Evolutionary conservation across 768 basidiomycete genomes (phyloP), one percentile per base, ranked within the genome.

Genomic region (Amanita phalloides): DNA sequence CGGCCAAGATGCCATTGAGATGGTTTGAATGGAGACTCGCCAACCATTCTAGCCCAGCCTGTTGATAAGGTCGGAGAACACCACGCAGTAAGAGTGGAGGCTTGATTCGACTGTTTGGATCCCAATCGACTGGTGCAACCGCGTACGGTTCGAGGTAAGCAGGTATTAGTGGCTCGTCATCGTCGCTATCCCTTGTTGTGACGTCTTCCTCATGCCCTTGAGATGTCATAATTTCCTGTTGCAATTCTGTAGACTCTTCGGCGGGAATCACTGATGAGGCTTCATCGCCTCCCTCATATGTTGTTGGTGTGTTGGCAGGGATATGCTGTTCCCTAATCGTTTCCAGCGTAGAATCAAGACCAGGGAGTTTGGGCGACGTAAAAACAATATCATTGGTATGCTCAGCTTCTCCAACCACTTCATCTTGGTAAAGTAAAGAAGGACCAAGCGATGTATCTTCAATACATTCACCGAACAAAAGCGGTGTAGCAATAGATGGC

Each of bases 31-130:
- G 91, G 51, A 95, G 70, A 61, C 83, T 88, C 4, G 90, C 86
- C 39, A 96, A 81, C 95, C 95, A 98, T 63, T 97, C 92, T 47
- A 96, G 68, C 0, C 95, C 95, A 3, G 88, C 77, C 45, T 94
- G 83, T 62, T 99, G 95, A 61, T 98, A 99, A 7, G 92, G 92
- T 14, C 93, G 83, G 43, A 99, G 71, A 36, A 78, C 78, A 1
- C 93, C 95, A 3, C 95, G 89, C 3, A 96, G 76, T 30, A 99
- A 72, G 6, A 88, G 68, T 5, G 84, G 81, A 0, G 86, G 73
- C 36, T 70, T 78, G 42, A 90, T 68, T 60, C 76, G 78, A 28
- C 67, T 65, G 36, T 77, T 71, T 1, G 75, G 62, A 51, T 81
- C 74, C 85, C 86, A 87, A 21, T 81, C 73, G 4, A 89, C 75